Base-by-base conservation (phyloP, 805 yeast genomes). In the Starmerella scarabaei region DNA sequence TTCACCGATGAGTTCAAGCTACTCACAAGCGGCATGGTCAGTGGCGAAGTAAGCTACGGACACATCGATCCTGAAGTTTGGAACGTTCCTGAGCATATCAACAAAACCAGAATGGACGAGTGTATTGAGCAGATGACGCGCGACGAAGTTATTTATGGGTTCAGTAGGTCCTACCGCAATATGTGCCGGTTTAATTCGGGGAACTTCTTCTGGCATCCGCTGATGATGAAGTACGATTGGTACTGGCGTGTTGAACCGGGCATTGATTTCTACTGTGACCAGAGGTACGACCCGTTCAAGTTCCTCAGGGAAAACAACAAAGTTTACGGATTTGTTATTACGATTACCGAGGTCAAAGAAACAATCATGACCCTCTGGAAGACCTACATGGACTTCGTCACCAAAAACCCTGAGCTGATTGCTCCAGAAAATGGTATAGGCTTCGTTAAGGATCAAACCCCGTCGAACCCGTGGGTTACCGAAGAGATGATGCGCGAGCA, bases 111-210 rank as follows among this genome's bases (percentile, higher is more conserved):
- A 30, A 70, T 74, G 54, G 65, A 71, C 18, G 65, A 67, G 45
- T 60, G 67, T 24, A 51, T 77, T 43, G 57, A 61, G 14, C 56
- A 69, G 1, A 62, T 70, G 64, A 59, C 57, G 15, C 64, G 65
- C 14, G 57, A 66, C 9, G 65, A 68, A 3, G 72, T 80, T 6
- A 60, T 79, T 1, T 80, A 80, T 55, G 88, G 84, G 1, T 69
- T 63, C 23, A 72, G 80, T 1, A 58, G 63, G 48, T 74, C 83
- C 1, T 80, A 80, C 54, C 72, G 96, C 56, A 86, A 88, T 59
- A 91, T 91, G 97, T 91, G 97, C 60, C 71, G 94, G 29, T 88
- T 80, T 64, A 88, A 91, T 56, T 79, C 93, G 2, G 96, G 97
- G 0, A 81, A 69, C 57, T 91, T 91, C 63, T 88, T 74, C 64